phyloP scores from a whole-genome alignment of 75 land plant species.

The Cryptomeria japonica region DNA sequence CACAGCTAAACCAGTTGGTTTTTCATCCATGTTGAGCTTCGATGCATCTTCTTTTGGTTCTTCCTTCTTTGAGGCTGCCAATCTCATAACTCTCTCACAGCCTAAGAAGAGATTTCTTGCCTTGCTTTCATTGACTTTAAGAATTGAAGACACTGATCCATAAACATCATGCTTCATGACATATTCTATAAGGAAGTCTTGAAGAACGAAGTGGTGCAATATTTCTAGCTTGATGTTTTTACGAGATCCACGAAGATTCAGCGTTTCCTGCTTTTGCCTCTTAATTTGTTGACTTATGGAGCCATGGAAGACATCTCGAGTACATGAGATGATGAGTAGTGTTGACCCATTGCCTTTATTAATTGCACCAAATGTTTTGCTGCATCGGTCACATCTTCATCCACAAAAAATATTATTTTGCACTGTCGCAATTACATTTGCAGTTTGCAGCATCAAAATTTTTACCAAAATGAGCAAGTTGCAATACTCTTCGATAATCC shows the following conservation, averaged over 20 bases:
- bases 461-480: conserved; percentile 95
- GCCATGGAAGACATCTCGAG: conserved; percentile 94
- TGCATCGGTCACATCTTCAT: conserved; percentile 84
- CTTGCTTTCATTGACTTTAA: conserved; percentile 84
- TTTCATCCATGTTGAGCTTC: not conserved
- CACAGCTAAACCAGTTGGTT: not conserved
- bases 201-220: conserved; percentile 76
- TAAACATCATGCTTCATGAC: conserved; percentile 91
- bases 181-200: conserved; percentile 77
- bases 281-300: conserved; percentile 89
- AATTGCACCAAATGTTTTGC: conserved; percentile 90
- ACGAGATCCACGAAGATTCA: conserved; percentile 84
- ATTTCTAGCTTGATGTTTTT: conserved; percentile 76
- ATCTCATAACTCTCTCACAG: conserved; percentile 64
- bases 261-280: conserved; percentile 67
- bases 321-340: conserved; percentile 73
- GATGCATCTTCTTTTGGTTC: not conserved
- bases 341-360: conserved; percentile 65
- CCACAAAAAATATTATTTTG: conserved; percentile 50
- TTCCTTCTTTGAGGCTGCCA: not conserved
- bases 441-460: conserved; percentile 78
- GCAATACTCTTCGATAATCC: conserved; percentile 89
- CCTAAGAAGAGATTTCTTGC: conserved; percentile 49
- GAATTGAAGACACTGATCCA: conserved; percentile 87
- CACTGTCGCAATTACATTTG: conserved; percentile 81